Percentiles rank a stretch among this genome's conserved stretches.
phyloP scores from a whole-genome alignment of 495 filamentous ascomycete genomes.

The Penicillium verhagenii region DNA sequence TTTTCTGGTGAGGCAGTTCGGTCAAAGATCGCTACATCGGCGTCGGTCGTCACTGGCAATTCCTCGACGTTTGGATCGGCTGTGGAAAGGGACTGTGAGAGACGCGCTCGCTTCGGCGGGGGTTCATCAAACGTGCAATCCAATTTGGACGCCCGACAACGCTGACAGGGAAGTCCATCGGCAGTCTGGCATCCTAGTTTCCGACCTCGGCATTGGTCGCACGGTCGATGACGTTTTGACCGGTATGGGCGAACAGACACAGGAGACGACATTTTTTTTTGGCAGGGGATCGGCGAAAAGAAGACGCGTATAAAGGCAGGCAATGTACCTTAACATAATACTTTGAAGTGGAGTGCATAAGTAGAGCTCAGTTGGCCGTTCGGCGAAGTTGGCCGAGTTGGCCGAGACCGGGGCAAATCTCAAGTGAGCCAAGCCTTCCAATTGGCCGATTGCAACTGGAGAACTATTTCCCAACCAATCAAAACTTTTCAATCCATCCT shows the following conservation, averaged over 20 bases:
- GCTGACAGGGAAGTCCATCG: slow-evolving; percentile 26
- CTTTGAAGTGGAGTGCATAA: neutral
- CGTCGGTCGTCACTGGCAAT: slow-evolving; percentile 1
- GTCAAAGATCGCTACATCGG: neutral
- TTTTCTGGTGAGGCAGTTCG: slow-evolving; percentile 4
- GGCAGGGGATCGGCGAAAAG: slow-evolving; percentile 13
- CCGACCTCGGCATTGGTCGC: slow-evolving; percentile 37
- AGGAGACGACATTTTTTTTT: slow-evolving; percentile 11
- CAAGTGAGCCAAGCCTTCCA: neutral
- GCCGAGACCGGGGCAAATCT: neutral
- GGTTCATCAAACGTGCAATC: slow-evolving; percentile 33
- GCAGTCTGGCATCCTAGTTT: slow-evolving; percentile 38
- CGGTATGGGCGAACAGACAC: slow-evolving; percentile 34
- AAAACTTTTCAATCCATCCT: neutral
- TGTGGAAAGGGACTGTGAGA: slow-evolving; percentile 9
- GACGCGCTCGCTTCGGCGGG: slow-evolving; percentile 26
- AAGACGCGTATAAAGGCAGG: neutral
- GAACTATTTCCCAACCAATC: neutral
- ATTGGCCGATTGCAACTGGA: neutral
- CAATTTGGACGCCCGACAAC: slow-evolving; percentile 27
- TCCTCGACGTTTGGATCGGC: slow-evolving; percentile 6
- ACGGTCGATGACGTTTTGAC: slow-evolving; percentile 39
- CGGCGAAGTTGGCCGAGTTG: neutral
- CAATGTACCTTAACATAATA: neutral
- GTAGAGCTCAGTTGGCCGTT: neutral